phyloP scores from a whole-genome alignment of 2,329 filamentous ascomycete genomes.

The Penicillium brevicompactum region DNA sequence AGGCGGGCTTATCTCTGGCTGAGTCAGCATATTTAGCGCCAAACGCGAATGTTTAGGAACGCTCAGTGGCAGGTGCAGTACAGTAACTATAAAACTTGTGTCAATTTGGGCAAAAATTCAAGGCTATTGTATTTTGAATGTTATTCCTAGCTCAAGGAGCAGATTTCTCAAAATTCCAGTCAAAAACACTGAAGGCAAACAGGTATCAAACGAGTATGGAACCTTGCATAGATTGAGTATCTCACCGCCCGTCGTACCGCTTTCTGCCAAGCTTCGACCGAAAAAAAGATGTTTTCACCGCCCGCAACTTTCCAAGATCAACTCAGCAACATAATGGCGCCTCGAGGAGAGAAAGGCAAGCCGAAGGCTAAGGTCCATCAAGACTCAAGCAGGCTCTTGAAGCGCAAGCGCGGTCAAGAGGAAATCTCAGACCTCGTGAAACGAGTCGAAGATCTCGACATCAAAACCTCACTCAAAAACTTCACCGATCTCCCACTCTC shows the following conservation, averaged over 20 bases:
- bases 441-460: conserved; percentile 48
- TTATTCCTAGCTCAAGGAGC: too few species aligned
- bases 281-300: conserved; percentile 17
- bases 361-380: conserved; percentile 24
- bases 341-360: conserved; percentile 31
- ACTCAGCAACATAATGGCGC: conserved; percentile 35
- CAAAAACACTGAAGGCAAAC: too few species aligned
- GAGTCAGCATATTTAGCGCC: conserved; percentile 34
- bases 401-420: conserved; percentile 51
- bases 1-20: conserved; percentile 35
- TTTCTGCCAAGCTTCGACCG: not conserved
- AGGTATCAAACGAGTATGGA: too few species aligned
- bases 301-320: conserved; percentile 7
- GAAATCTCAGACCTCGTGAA: conserved; percentile 45
- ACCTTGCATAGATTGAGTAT: not conserved
- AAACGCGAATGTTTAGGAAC: not conserved
- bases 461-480: conserved; percentile 57
- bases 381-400: conserved; percentile 37
- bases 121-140: too few species aligned
- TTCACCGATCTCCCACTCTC: conserved; percentile 89
- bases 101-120: too few species aligned
- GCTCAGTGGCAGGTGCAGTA: too few species aligned
- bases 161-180: too few species aligned
- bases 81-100: too few species aligned
- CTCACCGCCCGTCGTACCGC: conserved; percentile 5